Evolutionary conservation across 768 basidiomycete genomes (phyloP).

Genomic region (Pulveroboletus sp.): DNA sequence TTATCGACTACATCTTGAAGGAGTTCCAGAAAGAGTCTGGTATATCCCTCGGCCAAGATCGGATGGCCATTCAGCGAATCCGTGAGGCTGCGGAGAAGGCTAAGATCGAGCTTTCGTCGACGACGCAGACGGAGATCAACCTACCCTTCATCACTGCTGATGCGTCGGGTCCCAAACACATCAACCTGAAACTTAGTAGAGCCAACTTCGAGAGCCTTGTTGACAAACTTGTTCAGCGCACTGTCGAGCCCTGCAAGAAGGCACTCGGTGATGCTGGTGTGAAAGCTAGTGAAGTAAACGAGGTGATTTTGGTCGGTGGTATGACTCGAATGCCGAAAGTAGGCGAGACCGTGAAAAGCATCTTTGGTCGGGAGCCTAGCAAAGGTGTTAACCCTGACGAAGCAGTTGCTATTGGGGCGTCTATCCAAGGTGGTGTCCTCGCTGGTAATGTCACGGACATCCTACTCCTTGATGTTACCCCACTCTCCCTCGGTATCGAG

Average conservation of each 20-base stretch:
- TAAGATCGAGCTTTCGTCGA: slow-evolving; percentile 95
- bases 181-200: slow-evolving; percentile 86
- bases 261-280: slow-evolving; percentile 90
- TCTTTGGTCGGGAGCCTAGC: slow-evolving; percentile 94
- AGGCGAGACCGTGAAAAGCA: slow-evolving; percentile 74
- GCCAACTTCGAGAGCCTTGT: slow-evolving; percentile 90
- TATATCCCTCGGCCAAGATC: slow-evolving; percentile 74
- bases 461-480: slow-evolving; percentile 91
- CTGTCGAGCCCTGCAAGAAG: slow-evolving; percentile 96
- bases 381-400: slow-evolving; percentile 99
- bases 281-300: slow-evolving; percentile 89
- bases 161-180: slow-evolving; percentile 92
- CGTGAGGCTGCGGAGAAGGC: slow-evolving; percentile 99
- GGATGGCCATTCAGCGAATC: slow-evolving; percentile 98
- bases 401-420: slow-evolving; percentile 96
- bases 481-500: slow-evolving; percentile 91
- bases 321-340: slow-evolving; percentile 99
- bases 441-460: slow-evolving; percentile 96
- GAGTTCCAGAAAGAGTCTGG: slow-evolving; percentile 95
- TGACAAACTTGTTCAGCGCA: slow-evolving; percentile 75
- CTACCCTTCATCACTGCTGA: slow-evolving; percentile 98
- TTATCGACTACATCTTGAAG: slow-evolving; percentile 79
- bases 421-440: slow-evolving; percentile 97
- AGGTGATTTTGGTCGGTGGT: slow-evolving; percentile 97
- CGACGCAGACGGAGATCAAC: slow-evolving; percentile 94